phyloP scores from a whole-genome alignment of 2,329 filamentous ascomycete genomes.

The Cucurbitaria berberidis region DNA sequence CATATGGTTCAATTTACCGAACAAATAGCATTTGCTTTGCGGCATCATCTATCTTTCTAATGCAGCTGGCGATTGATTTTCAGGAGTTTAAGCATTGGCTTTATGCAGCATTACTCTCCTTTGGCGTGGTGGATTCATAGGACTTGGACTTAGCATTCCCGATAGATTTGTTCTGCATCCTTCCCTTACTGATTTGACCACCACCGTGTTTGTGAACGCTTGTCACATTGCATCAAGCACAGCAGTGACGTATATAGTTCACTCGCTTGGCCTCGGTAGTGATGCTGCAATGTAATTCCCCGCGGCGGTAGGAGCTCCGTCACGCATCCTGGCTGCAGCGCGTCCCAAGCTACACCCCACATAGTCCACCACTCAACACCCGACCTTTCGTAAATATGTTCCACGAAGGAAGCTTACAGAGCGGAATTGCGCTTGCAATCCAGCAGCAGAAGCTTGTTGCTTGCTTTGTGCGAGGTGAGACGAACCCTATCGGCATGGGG shows the following conservation, averaged over 20 bases:
- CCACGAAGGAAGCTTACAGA: conserved; percentile 78
- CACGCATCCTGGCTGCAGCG: conserved; percentile 22
- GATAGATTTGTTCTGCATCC: conserved; percentile 39
- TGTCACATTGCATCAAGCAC: background rate
- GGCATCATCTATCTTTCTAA: conserved; percentile 25
- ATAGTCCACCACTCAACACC: conserved; percentile 16
- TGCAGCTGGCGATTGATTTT: conserved; percentile 22
- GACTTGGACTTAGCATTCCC: conserved; percentile 33
- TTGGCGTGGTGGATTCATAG: conserved; percentile 35
- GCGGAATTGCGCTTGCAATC: conserved; percentile 78
- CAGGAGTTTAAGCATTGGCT: conserved; percentile 23
- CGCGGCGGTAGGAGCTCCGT: conserved; percentile 12
- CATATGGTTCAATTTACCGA: conserved; percentile 25
- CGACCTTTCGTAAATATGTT: conserved; percentile 66
- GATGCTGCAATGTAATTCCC: conserved; percentile 14
- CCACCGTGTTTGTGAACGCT: too few species aligned
- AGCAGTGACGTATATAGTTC: background rate
- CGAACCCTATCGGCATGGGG: conserved; percentile 14
- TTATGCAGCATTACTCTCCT: conserved; percentile 37
- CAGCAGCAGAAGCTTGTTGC: conserved; percentile 77
- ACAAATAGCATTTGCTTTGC: conserved; percentile 25
- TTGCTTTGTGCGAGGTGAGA: conserved; percentile 79
- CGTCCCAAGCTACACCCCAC: conserved; percentile 25
- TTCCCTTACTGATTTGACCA: background rate
- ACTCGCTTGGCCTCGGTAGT: conserved; percentile 14